Base-by-base conservation (phyloP, 805 yeast genomes). In the Ogataea nitratoaversa region DNA sequence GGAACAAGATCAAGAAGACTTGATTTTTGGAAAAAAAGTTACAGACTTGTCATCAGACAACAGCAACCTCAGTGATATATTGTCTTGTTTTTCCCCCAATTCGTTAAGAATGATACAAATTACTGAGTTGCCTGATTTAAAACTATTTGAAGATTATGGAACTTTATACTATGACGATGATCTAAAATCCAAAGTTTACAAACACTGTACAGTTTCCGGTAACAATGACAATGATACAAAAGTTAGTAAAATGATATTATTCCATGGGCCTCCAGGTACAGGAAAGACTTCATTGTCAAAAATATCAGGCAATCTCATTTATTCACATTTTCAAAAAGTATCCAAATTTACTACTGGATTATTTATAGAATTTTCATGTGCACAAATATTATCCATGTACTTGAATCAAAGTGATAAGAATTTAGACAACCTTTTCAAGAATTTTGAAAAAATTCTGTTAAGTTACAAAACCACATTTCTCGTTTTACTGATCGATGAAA, bases 251-350 rank as follows among this genome's bases (percentile, higher is more conserved):
- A 18, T 62, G 5, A 40, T 60, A 11, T 37, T 62, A 5, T 46
- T 70, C 1, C 67, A 69, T 49, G 76, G 76, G 0, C 69, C 73
- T 3, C 73, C 76, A 4, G 76, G 76, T 1, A 66, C 72, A 2
- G 76, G 76, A 5, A 71, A 71, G 50, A 67, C 74, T 1, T 65
- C 71, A 2, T 37, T 70, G 4, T 66, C 71, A 32, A 66, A 55
- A 32, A 63, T 73, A 0, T 33, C 69, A 7, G 60, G 70, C 7
- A 44, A 37, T 25, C 22, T 42, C 5, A 27, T 30, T 8, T 42
- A 22, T 32, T 32, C 40, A 23, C 65, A 18, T 38, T 30, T 28
- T 4, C n/a, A 14, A n/a, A 13, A 34, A 8, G 25, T 9, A 12
- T 11, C 18, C 5, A 19, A 18, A 4, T 41, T 39, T 11, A 36